Evolutionary conservation across 495 filamentous ascomycete genomes (phyloP).

Genomic region (Aspergillus mulundensis): DNA sequence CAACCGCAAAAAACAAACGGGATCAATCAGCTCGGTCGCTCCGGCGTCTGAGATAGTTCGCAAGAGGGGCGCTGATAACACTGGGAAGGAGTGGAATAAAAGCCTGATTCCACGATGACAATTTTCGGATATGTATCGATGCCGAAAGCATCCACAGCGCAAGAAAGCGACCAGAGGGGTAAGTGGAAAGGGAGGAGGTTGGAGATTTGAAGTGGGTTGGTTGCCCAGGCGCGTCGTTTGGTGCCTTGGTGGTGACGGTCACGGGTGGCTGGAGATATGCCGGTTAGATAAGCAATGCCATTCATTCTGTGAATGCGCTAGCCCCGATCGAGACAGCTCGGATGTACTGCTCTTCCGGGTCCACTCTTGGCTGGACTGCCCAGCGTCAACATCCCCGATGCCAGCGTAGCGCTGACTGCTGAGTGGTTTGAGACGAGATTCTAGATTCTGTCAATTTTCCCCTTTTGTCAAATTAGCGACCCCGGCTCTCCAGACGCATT

Average conservation of each 20-base stretch:
- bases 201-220: slow-evolving; percentile 13
- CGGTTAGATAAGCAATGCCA: slow-evolving; percentile 1
- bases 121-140: too few species aligned
- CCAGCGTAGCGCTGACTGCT: neutral
- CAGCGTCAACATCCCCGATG: neutral
- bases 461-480: neutral
- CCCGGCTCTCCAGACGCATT: neutral
- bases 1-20: slow-evolving; percentile 34
- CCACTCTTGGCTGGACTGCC: slow-evolving; percentile 22
- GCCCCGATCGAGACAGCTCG: slow-evolving; percentile 12
- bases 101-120: too few species aligned
- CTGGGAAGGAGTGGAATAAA: neutral
- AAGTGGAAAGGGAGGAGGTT: slow-evolving; percentile 9
- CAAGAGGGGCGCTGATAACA: slow-evolving; percentile 6
- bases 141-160: slow-evolving; percentile 10
- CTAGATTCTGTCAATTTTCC: neutral
- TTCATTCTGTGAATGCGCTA: slow-evolving; percentile 11
- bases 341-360: slow-evolving; percentile 21
- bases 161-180: slow-evolving; percentile 11
- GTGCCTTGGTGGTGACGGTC: neutral
- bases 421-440: neutral
- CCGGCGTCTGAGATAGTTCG: slow-evolving; percentile 3
- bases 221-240: slow-evolving; percentile 7
- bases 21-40: slow-evolving; percentile 14
- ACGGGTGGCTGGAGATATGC: slow-evolving; percentile 1